Conservation (phyloP, 805 yeast species). For the Cyberlindnera subsufficiens region DNA sequence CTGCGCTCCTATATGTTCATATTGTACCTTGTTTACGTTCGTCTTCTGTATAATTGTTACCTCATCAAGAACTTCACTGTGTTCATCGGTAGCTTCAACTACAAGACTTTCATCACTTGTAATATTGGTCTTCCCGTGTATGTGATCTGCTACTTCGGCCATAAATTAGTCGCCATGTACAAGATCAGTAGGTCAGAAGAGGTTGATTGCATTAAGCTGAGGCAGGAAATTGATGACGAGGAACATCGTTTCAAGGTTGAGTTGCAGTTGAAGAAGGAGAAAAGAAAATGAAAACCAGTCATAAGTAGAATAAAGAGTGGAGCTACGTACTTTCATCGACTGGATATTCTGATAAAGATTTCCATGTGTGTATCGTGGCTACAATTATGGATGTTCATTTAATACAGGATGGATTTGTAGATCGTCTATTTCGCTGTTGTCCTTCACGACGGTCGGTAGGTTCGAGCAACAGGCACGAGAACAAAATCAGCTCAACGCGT, state of each 20-base stretch:
- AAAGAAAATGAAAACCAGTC: conserved; percentile 19
- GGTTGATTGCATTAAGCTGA: conserved; percentile 55
- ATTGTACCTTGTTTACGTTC: conserved; percentile 56
- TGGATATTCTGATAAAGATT: conserved; percentile 48
- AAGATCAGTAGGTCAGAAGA: conserved; percentile 44
- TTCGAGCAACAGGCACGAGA: no score
- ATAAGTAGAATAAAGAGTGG: conserved; percentile 35
- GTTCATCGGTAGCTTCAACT: conserved; percentile 56
- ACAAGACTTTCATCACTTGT: conserved; percentile 68
- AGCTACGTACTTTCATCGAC: conserved; percentile 39
- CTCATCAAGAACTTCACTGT: conserved; percentile 68
- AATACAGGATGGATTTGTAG: no score
- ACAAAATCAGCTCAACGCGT: no score
- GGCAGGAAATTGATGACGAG: conserved; percentile 31
- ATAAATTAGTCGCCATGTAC: conserved; percentile 50
- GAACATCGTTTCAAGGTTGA: conserved; percentile 20
- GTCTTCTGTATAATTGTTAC: conserved; percentile 47
- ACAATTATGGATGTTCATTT: no score
- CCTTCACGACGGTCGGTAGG: no score
- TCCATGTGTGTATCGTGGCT: no score
- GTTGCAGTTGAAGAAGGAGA: conserved; percentile 19
- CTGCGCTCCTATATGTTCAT: conserved; percentile 64
- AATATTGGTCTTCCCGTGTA: conserved; percentile 61
- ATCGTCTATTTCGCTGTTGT: no score
- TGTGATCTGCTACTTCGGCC: conserved; percentile 47